phyloP scores from a whole-genome alignment of 2,329 filamentous ascomycete genomes.

The Didymella arachidicola region DNA sequence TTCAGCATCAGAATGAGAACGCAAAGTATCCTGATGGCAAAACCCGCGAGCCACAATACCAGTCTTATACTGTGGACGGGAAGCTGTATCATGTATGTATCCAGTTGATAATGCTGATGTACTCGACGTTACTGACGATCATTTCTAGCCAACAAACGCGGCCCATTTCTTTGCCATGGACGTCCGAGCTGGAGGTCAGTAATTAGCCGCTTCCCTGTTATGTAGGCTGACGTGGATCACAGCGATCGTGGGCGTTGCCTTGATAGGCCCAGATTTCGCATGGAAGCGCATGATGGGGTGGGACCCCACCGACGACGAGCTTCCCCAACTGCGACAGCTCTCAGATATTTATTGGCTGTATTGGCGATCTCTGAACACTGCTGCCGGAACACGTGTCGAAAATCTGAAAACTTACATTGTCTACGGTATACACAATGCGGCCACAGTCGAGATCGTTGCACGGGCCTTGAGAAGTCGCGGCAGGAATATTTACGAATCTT shows the following conservation, averaged over 20 bases:
- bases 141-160: neutral
- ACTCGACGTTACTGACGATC: neutral
- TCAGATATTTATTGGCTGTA: slow-evolving; percentile 34
- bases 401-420: slow-evolving; percentile 29
- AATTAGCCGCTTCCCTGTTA: too few relatives aligned
- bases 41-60: neutral
- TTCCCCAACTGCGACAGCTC: slow-evolving; percentile 22
- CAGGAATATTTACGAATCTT: slow-evolving; percentile 8
- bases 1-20: neutral
- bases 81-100: slow-evolving; percentile 1
- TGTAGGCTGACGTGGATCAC: neutral
- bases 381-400: slow-evolving; percentile 8
- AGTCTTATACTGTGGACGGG: neutral
- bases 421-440: slow-evolving; percentile 22
- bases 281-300: neutral
- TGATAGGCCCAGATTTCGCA: neutral
- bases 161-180: slow-evolving; percentile 3
- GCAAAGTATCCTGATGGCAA: neutral
- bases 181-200: neutral
- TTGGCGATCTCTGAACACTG: slow-evolving; percentile 23
- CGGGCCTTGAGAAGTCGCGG: slow-evolving; percentile 20
- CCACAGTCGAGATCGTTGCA: slow-evolving; percentile 22
- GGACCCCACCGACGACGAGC: slow-evolving; percentile 16
- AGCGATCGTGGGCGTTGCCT: neutral
- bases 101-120: neutral